Conservation (phyloP, 495 filamentous ascomycete species). For the Hypoxylon lienhwacheense region DNA sequence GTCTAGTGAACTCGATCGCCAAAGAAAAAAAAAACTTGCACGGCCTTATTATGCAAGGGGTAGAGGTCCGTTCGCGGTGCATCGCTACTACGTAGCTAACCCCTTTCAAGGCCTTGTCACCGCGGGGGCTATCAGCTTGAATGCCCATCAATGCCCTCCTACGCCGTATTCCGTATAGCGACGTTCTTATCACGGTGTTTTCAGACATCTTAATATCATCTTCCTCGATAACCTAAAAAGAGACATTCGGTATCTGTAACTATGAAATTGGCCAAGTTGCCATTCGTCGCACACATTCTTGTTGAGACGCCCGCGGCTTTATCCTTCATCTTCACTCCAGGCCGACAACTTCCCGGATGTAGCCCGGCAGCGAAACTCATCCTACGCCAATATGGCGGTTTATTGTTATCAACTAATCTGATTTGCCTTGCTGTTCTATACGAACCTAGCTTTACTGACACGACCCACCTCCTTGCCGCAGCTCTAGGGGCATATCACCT, state of each 20-base stretch:
- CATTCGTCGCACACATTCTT: constrained; percentile 33
- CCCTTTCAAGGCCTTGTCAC: constrained; percentile 3
- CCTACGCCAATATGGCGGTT: constrained; percentile 44
- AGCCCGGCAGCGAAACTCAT: constrained; percentile 41
- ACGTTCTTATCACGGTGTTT: neutral
- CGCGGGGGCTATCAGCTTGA: constrained; percentile 2
- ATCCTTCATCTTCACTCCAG: constrained; percentile 36
- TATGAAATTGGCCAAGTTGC: constrained; percentile 26
- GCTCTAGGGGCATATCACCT: constrained; percentile 45
- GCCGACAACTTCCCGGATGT: constrained; percentile 38
- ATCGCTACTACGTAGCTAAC: too few relatives aligned
- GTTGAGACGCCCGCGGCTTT: constrained; percentile 36
- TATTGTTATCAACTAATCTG: constrained; percentile 42
- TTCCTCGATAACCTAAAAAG: neutral
- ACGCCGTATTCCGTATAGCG: neutral
- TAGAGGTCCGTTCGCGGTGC: constrained; percentile 1
- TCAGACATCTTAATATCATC: neutral
- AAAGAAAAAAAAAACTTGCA: neutral
- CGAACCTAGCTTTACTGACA: constrained; percentile 24
- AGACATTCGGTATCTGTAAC: neutral
- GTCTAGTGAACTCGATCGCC: neutral
- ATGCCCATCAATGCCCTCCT: neutral
- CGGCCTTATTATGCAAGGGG: constrained; percentile 14
- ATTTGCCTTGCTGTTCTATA: constrained; percentile 30
- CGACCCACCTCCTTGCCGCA: constrained; percentile 25